Conservation (phyloP, 768 basidiomycete genomes). For the Mrakia blollopis region DNA sequence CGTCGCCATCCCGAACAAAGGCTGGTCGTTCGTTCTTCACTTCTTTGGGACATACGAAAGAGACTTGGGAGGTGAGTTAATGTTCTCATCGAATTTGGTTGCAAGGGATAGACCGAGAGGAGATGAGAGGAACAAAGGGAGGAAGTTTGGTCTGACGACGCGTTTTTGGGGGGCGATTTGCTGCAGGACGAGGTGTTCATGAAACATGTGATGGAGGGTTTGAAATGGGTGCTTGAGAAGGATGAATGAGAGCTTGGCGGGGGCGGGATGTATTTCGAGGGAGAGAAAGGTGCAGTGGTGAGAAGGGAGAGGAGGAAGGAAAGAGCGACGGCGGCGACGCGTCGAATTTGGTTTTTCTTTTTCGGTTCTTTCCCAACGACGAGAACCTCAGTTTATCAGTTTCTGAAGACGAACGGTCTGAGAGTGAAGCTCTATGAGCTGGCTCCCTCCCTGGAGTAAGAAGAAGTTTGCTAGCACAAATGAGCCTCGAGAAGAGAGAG, state of each 20-base stretch:
- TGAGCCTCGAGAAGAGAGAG: too few species aligned
- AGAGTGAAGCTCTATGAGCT: too few species aligned
- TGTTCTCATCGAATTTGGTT: too few species aligned
- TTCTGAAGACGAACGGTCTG: too few species aligned
- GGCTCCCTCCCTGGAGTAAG: too few species aligned
- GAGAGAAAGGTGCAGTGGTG: neutral
- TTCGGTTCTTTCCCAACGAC: too few species aligned
- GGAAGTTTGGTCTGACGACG: constrained; percentile 32
- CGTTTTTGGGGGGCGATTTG: too few species aligned
- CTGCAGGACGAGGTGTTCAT: constrained; percentile 64
- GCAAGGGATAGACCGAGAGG: too few species aligned
- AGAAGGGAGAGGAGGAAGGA: neutral
- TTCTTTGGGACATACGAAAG: constrained; percentile 68
- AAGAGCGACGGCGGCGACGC: too few species aligned
- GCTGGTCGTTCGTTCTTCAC: constrained; percentile 82
- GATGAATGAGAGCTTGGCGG: constrained; percentile 56
- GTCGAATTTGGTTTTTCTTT: too few species aligned
- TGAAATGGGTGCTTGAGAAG: constrained; percentile 66
- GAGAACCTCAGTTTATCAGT: too few species aligned
- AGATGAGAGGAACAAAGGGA: constrained; percentile 15
- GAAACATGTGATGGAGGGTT: constrained; percentile 66
- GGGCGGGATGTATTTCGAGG: neutral
- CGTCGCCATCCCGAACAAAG: constrained; percentile 22
- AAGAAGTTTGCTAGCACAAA: too few species aligned
- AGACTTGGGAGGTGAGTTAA: constrained; percentile 69